These are phyloP conservation scores for Aspergillus caelatus DNA, from an alignment of 2,329 filamentous ascomycete genomes.

Conservation along the genomic window DNA sequence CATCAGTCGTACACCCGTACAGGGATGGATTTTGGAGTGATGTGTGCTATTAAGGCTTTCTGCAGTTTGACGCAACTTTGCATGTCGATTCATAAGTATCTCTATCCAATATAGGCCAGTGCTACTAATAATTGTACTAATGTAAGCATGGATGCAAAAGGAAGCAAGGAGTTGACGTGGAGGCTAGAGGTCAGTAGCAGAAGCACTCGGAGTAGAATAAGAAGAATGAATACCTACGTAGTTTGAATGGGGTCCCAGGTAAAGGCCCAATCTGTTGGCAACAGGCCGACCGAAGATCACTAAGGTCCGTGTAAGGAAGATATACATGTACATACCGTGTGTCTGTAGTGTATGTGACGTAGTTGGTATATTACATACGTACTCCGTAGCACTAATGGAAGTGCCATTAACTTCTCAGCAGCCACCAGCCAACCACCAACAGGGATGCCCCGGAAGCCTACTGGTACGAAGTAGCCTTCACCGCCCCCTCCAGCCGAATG, in stretches of 20 bases:
- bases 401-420: not conserved
- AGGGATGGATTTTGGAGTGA: not conserved
- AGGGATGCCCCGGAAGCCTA: conserved; percentile 6
- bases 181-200: not conserved
- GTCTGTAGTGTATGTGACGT: not conserved
- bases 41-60: conserved; percentile 15
- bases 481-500: conserved; percentile 27
- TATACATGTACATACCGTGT: not conserved
- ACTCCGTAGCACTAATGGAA: not conserved
- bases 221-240: not conserved
- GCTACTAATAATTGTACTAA: not conserved
- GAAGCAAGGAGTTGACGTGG: not conserved
- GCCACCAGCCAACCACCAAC: conserved; percentile 7
- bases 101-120: not conserved
- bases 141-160: not conserved
- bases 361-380: not conserved
- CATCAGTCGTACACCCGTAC: not conserved
- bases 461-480: conserved; percentile 16
- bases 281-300: not conserved
- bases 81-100: conserved; percentile 8
- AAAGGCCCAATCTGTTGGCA: not conserved
- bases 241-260: not conserved
- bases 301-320: not conserved
- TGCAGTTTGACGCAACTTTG: conserved; percentile 14
- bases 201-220: not conserved